Base-by-base conservation (phyloP, 2,329 filamentous ascomycete genomes). In the Nemania sp. region DNA sequence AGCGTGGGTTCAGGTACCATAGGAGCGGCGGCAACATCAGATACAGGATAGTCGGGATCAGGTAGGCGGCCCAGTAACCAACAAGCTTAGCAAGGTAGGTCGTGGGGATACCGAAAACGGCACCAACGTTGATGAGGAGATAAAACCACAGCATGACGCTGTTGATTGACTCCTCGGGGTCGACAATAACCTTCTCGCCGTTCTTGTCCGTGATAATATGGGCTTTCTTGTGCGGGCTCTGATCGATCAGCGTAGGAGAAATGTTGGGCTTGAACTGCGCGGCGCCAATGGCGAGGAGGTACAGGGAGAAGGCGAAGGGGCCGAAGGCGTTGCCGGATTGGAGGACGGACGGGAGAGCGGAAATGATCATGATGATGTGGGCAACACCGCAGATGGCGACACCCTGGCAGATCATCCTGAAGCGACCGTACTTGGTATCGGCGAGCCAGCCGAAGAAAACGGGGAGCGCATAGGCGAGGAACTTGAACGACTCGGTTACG, bases 241-340 rank as follows among this genome's bases (percentile, higher is more conserved):
- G 90, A 72, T 92, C 90, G n/a, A 90, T 88, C 35, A 92, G 84
- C 5, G 91, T 82, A 0, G 90, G 89, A 0, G 89, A 88, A 45
- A 94, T 89, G 72, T 93, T 93, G 47, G 89, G 81, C 80, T 93
- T 94, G 84, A 93, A 93, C 75, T 83, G 80, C 62, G 79, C 91
- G 1, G 90, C 91, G 38, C 91, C 91, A 6, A 93, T 77, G 20
- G 82, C 77, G 0, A 85, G 78, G 51, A 84, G 80, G 71, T 85
- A 85, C 57, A 85, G 79, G 13, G 89, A 90, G 75, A 93, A 86
- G 73, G 93, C 87, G 63, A 84, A 82, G 27, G 87, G 87, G 0
- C 84, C 83, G 47, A 86, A 83, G 52, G 84, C 81, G 3, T 82
- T 79, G 15, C 83, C 84, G 22, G 80, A 81, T n/a, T 77, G 79